A percentile compares a stretch with the other conserved stretches of the same genome.
Conservation (phyloP, 2,329 filamentous ascomycete species). For the Ascochyta rabiei region DNA sequence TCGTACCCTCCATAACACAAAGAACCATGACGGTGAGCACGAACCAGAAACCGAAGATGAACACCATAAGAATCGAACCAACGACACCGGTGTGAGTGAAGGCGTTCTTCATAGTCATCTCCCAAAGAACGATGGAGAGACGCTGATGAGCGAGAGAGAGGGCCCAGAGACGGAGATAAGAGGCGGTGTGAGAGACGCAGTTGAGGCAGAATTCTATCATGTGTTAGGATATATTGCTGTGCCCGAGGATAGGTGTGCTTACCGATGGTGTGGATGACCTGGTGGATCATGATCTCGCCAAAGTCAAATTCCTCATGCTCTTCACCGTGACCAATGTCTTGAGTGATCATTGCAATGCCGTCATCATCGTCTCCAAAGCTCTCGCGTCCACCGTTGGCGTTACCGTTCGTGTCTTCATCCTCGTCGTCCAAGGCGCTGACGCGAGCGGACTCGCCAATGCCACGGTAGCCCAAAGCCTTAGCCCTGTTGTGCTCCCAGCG, state of each 20-base stretch:
- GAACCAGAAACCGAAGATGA: constrained; percentile 90
- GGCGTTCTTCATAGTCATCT: constrained; percentile 86
- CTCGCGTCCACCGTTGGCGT: constrained; percentile 64
- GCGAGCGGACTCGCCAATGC: constrained; percentile 84
- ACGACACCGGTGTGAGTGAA: constrained; percentile 69
- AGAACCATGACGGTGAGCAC: constrained; percentile 78
- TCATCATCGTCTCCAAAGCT: constrained; percentile 79
- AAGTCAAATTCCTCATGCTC: constrained; percentile 98
- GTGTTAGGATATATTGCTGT: constrained; percentile 26
- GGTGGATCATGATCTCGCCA: constrained; percentile 96
- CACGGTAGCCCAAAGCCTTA: constrained; percentile 86
- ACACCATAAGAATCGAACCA: constrained; percentile 80
- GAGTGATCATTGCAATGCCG: constrained; percentile 84
- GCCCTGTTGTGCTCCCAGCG: constrained; percentile 91
- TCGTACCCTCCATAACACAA: constrained; percentile 94
- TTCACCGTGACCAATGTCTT: constrained; percentile 73
- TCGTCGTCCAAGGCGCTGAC: constrained; percentile 92
- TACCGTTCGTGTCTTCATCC: constrained; percentile 68
- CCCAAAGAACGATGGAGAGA: constrained; percentile 93
- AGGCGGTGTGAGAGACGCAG: constrained; percentile 98
- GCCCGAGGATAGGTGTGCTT: constrained; percentile 49
- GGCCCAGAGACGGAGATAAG: constrained; percentile 97
- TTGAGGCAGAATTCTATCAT: constrained; percentile 91
- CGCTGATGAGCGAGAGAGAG: constrained; percentile 97
- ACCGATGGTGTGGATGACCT: constrained; percentile 98